Conservation (phyloP, 139 green algal species). For the Asterochloris sp. region DNA sequence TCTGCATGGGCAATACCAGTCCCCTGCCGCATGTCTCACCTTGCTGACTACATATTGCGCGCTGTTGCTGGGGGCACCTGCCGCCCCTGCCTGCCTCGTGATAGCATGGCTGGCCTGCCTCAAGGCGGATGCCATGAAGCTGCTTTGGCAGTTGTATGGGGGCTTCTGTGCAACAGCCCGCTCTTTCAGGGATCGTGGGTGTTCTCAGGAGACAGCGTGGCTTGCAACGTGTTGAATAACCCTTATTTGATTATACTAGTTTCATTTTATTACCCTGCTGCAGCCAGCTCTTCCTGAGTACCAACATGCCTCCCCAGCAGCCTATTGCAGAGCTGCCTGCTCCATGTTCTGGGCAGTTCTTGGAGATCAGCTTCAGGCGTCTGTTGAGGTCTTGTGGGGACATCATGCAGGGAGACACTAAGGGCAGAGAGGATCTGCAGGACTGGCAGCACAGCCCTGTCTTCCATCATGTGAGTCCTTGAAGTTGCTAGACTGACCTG, state of each 20-base stretch:
- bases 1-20: too few relatives aligned
- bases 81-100: neutral
- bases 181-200: too few relatives aligned
- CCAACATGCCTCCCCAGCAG: too few relatives aligned
- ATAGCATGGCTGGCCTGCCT: slow-evolving; percentile 9
- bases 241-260: too few relatives aligned
- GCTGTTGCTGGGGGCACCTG: slow-evolving; percentile 2
- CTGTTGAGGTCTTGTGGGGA: slow-evolving; percentile 40
- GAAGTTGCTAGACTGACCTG: neutral
- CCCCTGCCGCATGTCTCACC: too few relatives aligned
- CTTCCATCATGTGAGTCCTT: slow-evolving; percentile 44
- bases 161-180: too few relatives aligned
- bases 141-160: too few relatives aligned
- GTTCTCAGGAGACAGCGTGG: too few relatives aligned
- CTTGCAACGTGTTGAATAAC: too few relatives aligned
- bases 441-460: slow-evolving; percentile 35
- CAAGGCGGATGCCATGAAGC: neutral
- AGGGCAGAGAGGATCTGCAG: slow-evolving; percentile 25
- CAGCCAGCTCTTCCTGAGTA: too few relatives aligned
- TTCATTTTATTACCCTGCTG: too few relatives aligned
- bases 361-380: slow-evolving; percentile 34
- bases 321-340: slow-evolving; percentile 12
- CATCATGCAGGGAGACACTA: slow-evolving; percentile 29
- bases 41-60: slow-evolving; percentile 12
- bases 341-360: slow-evolving; percentile 26